Evolutionary conservation across 2,329 filamentous ascomycete species (phyloP).

Genomic region (Stachybotrys echinatus): DNA sequence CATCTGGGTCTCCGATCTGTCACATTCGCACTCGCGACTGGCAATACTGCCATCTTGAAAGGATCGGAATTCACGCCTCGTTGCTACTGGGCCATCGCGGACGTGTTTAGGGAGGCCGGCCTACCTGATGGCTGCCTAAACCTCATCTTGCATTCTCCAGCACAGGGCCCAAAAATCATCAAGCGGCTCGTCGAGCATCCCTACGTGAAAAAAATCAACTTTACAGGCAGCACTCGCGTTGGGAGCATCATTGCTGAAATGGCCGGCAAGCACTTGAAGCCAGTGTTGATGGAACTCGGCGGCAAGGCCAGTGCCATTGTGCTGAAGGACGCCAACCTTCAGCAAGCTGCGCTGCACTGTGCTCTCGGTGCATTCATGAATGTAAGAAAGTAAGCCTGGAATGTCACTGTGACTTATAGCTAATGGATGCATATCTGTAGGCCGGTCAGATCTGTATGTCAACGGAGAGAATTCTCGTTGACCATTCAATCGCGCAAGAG

Average conservation of each 20-base stretch:
- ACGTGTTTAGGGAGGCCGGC: slow-evolving; percentile 33
- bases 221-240: slow-evolving; percentile 36
- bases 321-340: slow-evolving; percentile 37
- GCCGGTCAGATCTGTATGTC: slow-evolving; percentile 67
- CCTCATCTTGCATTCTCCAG: slow-evolving; percentile 22
- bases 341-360: slow-evolving; percentile 27
- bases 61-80: slow-evolving; percentile 25
- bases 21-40: slow-evolving; percentile 11
- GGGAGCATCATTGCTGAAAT: slow-evolving; percentile 32
- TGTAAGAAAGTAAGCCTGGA: background rate
- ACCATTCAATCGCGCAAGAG: slow-evolving; percentile 2
- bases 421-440: slow-evolving; percentile 1
- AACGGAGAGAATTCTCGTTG: slow-evolving; percentile 29
- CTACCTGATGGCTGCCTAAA: slow-evolving; percentile 36
- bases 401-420: background rate
- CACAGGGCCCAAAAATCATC: slow-evolving; percentile 27
- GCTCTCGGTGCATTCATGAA: slow-evolving; percentile 30
- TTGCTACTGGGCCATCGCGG: slow-evolving; percentile 23
- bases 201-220: slow-evolving; percentile 34
- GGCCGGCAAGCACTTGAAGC: slow-evolving; percentile 35
- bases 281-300: slow-evolving; percentile 40
- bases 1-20: slow-evolving; percentile 15
- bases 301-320: slow-evolving; percentile 40
- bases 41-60: slow-evolving; percentile 20
- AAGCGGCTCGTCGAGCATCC: slow-evolving; percentile 29